Conservation (phyloP, 1,284 basidiomycete genomes). For the Malassezia sympodialis region DNA sequence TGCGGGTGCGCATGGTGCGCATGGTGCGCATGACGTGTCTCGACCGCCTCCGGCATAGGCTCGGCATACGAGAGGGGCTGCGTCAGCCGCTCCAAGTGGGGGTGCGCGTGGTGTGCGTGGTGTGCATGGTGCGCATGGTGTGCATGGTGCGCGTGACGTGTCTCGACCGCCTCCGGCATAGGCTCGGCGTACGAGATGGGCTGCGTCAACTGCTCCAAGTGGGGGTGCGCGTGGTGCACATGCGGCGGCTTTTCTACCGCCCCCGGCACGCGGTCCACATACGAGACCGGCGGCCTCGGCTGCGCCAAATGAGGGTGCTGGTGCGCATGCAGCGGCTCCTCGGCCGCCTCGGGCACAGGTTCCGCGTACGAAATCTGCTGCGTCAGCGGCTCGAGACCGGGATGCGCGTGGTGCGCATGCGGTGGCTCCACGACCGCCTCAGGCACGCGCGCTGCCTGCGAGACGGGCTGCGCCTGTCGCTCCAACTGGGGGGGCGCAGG, state of each 20-base stretch:
- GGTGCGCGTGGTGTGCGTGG: background rate
- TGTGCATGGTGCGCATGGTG: no score
- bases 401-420: background rate
- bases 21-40: no score
- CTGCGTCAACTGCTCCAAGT: background rate
- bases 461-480: background rate
- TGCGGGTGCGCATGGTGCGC: background rate
- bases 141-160: no score
- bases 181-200: background rate
- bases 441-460: background rate
- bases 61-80: background rate
- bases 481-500: no score
- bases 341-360: background rate
- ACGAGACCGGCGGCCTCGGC: no score
- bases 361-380: background rate
- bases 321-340: background rate
- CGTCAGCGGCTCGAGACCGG: background rate
- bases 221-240: background rate
- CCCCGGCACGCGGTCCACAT: background rate
- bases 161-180: background rate
- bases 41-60: background rate
- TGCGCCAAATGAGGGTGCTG: background rate
- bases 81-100: background rate
- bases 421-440: background rate
- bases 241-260: background rate